A percentile compares a stretch with the other conserved stretches of the same genome.
Conservation (phyloP, 345 rosid genomes). For the Syzygium aqueum region DNA sequence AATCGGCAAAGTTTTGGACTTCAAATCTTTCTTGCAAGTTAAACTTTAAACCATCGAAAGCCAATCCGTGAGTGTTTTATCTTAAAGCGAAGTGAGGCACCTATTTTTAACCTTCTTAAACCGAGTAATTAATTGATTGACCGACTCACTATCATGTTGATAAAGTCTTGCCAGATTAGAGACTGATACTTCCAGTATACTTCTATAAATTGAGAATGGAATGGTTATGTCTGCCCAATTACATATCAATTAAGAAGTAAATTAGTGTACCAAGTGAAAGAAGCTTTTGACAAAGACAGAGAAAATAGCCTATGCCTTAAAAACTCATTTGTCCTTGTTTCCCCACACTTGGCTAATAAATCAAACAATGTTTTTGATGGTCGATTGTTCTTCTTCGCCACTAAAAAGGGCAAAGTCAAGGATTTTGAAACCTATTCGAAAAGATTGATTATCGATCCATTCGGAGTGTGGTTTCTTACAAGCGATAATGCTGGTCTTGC, state of each 20-base stretch:
- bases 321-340: background rate
- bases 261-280: background rate
- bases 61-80: background rate
- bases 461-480: background rate
- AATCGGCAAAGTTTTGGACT: background rate
- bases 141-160: background rate
- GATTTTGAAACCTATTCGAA: background rate
- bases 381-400: too few species aligned
- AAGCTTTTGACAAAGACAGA: background rate
- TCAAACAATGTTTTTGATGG: background rate
- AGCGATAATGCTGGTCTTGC: background rate
- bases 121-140: rapidly evolving
- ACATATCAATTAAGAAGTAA: background rate
- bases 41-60: background rate
- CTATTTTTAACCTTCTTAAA: background rate
- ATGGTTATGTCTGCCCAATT: background rate
- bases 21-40: background rate
- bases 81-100: background rate
- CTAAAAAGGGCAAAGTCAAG: too few species aligned
- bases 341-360: background rate
- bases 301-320: rapidly evolving
- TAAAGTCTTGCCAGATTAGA: background rate
- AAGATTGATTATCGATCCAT: background rate
- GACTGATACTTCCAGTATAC: background rate
- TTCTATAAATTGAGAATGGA: background rate